Evolutionary conservation across 345 rosid species (phyloP).

Genomic region (Rhodomyrtus tomentosa): DNA sequence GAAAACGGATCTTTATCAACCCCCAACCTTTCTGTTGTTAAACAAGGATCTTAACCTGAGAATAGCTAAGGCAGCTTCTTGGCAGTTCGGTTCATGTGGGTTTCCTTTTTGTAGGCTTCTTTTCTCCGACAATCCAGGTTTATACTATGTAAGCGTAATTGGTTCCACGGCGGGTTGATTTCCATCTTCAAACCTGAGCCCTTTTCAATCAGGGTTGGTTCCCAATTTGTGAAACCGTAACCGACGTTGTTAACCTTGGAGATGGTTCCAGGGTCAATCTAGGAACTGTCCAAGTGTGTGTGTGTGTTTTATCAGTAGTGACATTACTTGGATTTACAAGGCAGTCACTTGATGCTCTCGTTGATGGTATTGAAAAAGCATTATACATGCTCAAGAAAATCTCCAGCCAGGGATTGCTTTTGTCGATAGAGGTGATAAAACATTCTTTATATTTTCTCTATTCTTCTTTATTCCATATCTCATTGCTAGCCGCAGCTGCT

Average conservation of each 20-base stretch:
- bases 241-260: too few species aligned
- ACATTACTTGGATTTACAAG: slow-evolving; percentile 66
- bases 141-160: not conserved
- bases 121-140: not conserved
- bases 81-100: not conserved
- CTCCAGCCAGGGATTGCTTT: slow-evolving; percentile 44
- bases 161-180: not conserved
- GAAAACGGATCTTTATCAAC: not conserved
- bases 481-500: not conserved
- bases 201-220: not conserved
- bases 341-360: slow-evolving; percentile 49
- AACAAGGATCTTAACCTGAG: not conserved
- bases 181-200: not conserved
- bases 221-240: too few species aligned
- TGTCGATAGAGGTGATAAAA: slow-evolving; percentile 19
- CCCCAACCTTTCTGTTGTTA: not conserved
- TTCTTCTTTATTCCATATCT: not conserved
- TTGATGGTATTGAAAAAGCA: slow-evolving; percentile 58
- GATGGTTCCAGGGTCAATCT: not conserved
- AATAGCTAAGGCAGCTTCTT: not conserved
- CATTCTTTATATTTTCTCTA: not conserved
- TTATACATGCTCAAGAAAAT: slow-evolving; percentile 49
- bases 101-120: not conserved
- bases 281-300: not conserved
- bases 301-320: slow-evolving; percentile 8